These are phyloP conservation scores for Trichoderma sp. DNA, from an alignment of 2,329 filamentous ascomycete species.

Conservation along the genomic window DNA sequence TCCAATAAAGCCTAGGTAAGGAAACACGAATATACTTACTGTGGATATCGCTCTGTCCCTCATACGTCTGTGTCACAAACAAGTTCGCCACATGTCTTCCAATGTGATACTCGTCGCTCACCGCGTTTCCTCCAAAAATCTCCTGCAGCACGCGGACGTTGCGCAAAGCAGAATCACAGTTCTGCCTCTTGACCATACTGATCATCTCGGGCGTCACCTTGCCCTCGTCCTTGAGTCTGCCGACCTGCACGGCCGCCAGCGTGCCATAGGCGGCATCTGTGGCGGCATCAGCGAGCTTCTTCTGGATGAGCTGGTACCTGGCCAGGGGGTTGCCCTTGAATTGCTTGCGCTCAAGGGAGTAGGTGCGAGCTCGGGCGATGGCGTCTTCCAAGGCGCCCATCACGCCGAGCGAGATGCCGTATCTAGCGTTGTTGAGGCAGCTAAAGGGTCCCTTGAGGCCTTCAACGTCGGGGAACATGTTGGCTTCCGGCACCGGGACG, in stretches of 20 bases:
- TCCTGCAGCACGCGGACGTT: slow-evolving; percentile 84
- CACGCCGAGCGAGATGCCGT: slow-evolving; percentile 89
- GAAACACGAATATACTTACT: slow-evolving; percentile 53
- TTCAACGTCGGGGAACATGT: slow-evolving; percentile 91
- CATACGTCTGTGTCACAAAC: slow-evolving; percentile 97
- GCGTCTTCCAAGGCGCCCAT: slow-evolving; percentile 95
- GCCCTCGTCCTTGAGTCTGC: slow-evolving; percentile 86
- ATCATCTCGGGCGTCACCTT: slow-evolving; percentile 94
- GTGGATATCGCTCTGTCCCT: slow-evolving; percentile 97
- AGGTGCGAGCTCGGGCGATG: slow-evolving; percentile 73
- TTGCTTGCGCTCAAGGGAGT: slow-evolving; percentile 89
- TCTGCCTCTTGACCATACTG: slow-evolving; percentile 92
- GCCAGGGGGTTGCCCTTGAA: slow-evolving; percentile 95
- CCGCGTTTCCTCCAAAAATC: slow-evolving; percentile 96
- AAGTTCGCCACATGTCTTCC: slow-evolving; percentile 93
- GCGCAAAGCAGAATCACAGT: slow-evolving; percentile 83
- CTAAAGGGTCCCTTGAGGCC: slow-evolving; percentile 86
- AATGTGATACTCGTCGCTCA: slow-evolving; percentile 94
- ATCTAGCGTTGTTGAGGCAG: slow-evolving; percentile 89
- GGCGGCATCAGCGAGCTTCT: slow-evolving; percentile 89
- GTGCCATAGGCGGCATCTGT: slow-evolving; percentile 91
- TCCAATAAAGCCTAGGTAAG: background rate
- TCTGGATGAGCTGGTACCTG: slow-evolving; percentile 95
- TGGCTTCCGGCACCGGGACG: slow-evolving; percentile 80
- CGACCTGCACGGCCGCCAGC: slow-evolving; percentile 87